A percentile compares a stretch with the other conserved stretches of the same genome.
Conservation (phyloP, 1,284 basidiomycete species). For the Apiotrichum veenhuisii region DNA sequence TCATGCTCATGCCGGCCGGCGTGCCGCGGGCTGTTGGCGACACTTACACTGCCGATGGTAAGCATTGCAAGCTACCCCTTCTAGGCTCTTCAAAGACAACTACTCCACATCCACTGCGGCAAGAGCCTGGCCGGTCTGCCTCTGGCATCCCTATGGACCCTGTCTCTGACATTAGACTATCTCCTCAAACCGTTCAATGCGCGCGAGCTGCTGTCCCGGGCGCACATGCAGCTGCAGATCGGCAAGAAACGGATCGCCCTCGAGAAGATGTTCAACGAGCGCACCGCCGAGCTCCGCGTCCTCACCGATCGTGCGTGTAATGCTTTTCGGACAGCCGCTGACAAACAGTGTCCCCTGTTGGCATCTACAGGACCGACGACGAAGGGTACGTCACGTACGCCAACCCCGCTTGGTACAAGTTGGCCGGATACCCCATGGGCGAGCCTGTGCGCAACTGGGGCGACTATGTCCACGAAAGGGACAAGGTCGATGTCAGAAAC, state of each 20-base stretch:
- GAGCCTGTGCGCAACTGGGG: constrained; percentile 18
- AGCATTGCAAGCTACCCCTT: too few species aligned
- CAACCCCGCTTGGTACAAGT: constrained; percentile 34
- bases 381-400: constrained; percentile 29
- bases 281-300: constrained; percentile 16
- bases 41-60: constrained; percentile 42
- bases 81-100: too few species aligned
- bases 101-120: too few species aligned
- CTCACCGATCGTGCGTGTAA: background rate
- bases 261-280: constrained; percentile 40
- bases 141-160: too few species aligned
- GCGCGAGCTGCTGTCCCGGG: constrained; percentile 51
- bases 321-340: too few species aligned
- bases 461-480: constrained; percentile 18
- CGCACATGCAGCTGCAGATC: constrained; percentile 42
- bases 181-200: constrained; percentile 46
- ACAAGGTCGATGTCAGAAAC: constrained; percentile 10
- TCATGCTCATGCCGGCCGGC: constrained; percentile 41
- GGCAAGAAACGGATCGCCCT: constrained; percentile 40
- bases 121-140: too few species aligned
- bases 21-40: constrained; percentile 23
- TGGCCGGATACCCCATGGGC: constrained; percentile 18
- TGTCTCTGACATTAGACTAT: constrained; percentile 26
- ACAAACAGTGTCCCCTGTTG: constrained; percentile 26
- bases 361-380: constrained; percentile 34